Evolutionary conservation across 257 asterid species (phyloP).

Genomic region (Nicotiana paniculata): DNA sequence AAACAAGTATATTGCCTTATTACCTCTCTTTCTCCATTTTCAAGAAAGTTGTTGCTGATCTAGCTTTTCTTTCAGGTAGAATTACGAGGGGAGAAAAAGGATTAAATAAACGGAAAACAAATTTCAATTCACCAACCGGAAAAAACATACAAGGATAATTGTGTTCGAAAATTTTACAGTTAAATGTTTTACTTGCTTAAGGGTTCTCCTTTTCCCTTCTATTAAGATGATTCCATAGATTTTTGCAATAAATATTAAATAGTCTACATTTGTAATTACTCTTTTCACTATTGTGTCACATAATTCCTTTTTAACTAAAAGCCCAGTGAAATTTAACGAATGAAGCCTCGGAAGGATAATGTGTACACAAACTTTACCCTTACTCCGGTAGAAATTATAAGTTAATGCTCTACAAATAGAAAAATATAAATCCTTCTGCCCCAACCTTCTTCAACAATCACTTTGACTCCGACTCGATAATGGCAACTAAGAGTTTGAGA

Average conservation of each 20-base stretch:
- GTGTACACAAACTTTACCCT: too few species aligned
- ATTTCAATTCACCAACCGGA: background rate
- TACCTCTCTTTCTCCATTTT: background rate
- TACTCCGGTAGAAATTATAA: too few species aligned
- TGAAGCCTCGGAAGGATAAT: fast-evolving
- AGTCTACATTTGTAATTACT: too few species aligned
- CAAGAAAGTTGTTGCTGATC: background rate
- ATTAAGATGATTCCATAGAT: background rate
- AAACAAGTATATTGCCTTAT: background rate
- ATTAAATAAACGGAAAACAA: background rate
- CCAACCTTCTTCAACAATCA: too few species aligned
- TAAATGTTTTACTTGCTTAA: background rate
- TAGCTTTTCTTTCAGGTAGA: background rate
- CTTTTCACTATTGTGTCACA: too few species aligned
- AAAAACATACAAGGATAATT: background rate
- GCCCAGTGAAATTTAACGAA: too few species aligned
- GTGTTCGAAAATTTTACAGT: background rate
- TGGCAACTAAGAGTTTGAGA: too few species aligned
- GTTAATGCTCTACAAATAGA: too few species aligned
- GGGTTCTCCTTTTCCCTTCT: background rate
- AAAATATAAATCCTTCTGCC: too few species aligned
- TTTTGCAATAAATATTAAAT: too few species aligned
- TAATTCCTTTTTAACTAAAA: too few species aligned
- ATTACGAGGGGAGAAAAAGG: background rate
- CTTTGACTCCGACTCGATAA: too few species aligned